A percentile compares a stretch with the other conserved stretches of the same genome.
These are phyloP conservation scores for Calycina herbarum DNA, from an alignment of 2,329 filamentous ascomycete species.

Conservation along the genomic window DNA sequence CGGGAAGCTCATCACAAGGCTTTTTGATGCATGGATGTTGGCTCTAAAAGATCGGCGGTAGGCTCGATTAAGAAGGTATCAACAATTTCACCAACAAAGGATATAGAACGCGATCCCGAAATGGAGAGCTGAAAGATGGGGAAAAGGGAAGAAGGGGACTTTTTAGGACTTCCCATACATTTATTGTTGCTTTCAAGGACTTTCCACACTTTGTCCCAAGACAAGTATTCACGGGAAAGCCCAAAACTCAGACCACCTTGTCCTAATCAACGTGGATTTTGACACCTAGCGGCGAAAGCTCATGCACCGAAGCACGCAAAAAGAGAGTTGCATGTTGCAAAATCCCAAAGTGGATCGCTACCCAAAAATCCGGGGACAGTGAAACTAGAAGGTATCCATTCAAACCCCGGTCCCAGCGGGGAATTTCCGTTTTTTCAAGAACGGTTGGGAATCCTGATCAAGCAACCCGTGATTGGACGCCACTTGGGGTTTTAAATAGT, in stretches of 20 bases:
- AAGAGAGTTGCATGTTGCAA: not conserved
- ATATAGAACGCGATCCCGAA: not conserved
- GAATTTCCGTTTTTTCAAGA: no score
- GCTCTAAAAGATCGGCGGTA: not conserved
- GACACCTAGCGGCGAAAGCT: not conserved
- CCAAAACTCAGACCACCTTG: not conserved
- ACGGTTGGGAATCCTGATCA: not conserved
- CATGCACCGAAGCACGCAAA: slow-evolving; percentile 1
- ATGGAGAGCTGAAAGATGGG: not conserved
- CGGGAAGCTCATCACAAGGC: not conserved
- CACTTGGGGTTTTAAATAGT: not conserved
- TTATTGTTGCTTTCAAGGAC: no score
- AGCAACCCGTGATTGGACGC: not conserved
- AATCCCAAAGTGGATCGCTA: not conserved
- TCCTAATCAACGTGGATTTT: not conserved
- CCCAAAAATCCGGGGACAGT: not conserved
- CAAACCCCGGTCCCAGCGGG: no score
- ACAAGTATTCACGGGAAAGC: not conserved
- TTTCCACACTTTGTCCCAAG: no score
- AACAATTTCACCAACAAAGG: not conserved
- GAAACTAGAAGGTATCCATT: no score
- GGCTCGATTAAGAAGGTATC: not conserved
- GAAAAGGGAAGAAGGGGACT: not conserved
- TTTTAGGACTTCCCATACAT: no score
- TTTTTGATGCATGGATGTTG: not conserved